These are phyloP conservation scores for Ceratobasidium sp. DNA, from an alignment of 1,284 basidiomycete species.

Conservation along the genomic window DNA sequence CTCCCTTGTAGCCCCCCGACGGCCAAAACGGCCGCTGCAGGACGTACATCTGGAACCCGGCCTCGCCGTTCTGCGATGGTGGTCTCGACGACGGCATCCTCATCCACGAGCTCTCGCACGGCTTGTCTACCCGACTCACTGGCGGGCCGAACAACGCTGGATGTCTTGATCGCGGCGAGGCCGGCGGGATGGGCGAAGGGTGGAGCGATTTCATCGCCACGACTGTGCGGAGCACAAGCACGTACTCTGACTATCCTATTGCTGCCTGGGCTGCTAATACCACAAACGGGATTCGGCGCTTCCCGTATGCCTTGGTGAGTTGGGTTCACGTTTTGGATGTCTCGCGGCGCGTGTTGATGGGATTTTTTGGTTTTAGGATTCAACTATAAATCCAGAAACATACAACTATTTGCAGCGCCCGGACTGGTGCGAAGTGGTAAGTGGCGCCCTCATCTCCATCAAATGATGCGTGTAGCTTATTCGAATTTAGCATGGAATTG, in stretches of 20 bases:
- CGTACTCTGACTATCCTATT: conserved; percentile 60
- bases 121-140: conserved; percentile 67
- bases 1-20: conserved; percentile 63
- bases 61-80: conserved; percentile 65
- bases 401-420: conserved; percentile 67
- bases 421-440: conserved; percentile 56
- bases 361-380: conserved; percentile 53
- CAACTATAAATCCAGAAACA: conserved; percentile 63
- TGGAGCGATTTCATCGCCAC: conserved; percentile 59
- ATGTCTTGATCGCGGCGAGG: conserved; percentile 65
- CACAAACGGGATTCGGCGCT: conserved; percentile 63
- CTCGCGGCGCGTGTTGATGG: not conserved
- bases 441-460: not conserved
- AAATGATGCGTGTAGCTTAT: conserved; percentile 9
- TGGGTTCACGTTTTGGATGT: not conserved
- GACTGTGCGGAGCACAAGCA: conserved; percentile 59
- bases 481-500: conserved; percentile 58
- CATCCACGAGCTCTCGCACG: conserved; percentile 63
- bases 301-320: conserved; percentile 57
- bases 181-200: conserved; percentile 67
- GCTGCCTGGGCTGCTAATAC: conserved; percentile 66
- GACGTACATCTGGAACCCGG: conserved; percentile 66
- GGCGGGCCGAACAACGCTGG: conserved; percentile 65
- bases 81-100: conserved; percentile 64
- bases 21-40: conserved; percentile 63